Evolutionary conservation across 1,139 yeast species (phyloP).

Genomic region (Pichia sp.): DNA sequence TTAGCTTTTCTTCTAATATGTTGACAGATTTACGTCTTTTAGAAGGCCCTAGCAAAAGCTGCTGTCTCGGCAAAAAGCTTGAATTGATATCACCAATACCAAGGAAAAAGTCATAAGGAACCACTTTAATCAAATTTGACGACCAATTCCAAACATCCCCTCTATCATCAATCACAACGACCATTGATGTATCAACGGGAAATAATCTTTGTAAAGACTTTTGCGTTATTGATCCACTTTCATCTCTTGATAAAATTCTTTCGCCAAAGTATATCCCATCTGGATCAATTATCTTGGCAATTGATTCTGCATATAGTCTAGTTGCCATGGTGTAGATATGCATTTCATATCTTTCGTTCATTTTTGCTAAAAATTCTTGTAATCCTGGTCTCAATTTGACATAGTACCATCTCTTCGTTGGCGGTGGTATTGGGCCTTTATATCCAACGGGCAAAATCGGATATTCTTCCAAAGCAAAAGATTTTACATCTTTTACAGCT

Average conservation of each 20-base stretch:
- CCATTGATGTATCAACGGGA: conserved; percentile 96
- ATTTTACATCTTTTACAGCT: conserved; percentile 72
- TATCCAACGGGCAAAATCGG: conserved; percentile 46
- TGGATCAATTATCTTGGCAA: conserved; percentile 90
- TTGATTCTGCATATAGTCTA: conserved; percentile 81
- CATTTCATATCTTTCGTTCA: conserved; percentile 68
- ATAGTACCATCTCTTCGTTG: conserved; percentile 73
- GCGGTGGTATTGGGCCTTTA: conserved; percentile 51
- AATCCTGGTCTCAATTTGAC: conserved; percentile 91
- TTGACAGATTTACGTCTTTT: conserved; percentile 53
- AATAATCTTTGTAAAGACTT: conserved; percentile 82
- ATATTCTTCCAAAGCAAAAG: conserved; percentile 74
- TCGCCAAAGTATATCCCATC: conserved; percentile 81
- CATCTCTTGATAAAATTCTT: conserved; percentile 86
- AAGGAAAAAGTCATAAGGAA: conserved; percentile 92
- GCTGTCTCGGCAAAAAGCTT: conserved; percentile 78
- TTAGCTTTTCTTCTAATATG: conserved; percentile 33
- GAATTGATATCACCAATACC: conserved; percentile 98
- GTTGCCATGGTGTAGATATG: conserved; percentile 99
- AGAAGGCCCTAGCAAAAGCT: conserved; percentile 63
- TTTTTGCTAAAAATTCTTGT: conserved; percentile 54
- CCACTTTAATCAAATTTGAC: conserved; percentile 80
- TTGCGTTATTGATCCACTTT: conserved; percentile 86
- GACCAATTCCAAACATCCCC: conserved; percentile 99
- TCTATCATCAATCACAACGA: conserved; percentile 91